A percentile compares a stretch with the other conserved stretches of the same genome.
These are phyloP conservation scores for Amanita rubescens DNA, from an alignment of 768 basidiomycete genomes.

Conservation along the genomic window DNA sequence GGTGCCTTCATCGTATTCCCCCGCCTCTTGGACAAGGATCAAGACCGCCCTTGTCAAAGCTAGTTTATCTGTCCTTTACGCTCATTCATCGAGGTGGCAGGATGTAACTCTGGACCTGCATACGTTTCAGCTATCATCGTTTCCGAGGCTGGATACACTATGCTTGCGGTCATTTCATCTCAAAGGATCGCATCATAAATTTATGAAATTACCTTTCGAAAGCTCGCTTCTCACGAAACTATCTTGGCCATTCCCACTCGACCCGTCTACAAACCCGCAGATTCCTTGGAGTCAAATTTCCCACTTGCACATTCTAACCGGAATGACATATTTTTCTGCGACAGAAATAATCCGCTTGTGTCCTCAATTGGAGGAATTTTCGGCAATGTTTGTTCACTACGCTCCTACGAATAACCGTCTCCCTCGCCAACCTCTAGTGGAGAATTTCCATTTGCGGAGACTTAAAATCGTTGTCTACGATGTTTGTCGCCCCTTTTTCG, in stretches of 20 bases:
- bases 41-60: background rate
- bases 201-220: too few relatives aligned
- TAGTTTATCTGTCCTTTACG: background rate
- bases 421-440: background rate
- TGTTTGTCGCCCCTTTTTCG: background rate
- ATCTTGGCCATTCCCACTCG: background rate
- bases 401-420: background rate
- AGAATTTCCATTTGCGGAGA: background rate
- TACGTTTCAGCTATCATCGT: background rate
- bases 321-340: background rate
- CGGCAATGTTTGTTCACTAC: background rate
- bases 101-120: background rate
- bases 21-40: too few relatives aligned
- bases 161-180: background rate
- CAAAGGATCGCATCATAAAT: background rate
- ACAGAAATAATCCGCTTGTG: background rate
- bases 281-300: conserved; percentile 2
- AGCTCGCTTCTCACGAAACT: background rate
- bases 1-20: too few relatives aligned
- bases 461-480: background rate
- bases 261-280: background rate
- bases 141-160: background rate
- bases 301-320: background rate
- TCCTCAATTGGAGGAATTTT: background rate
- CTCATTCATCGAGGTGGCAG: background rate